A percentile compares a stretch with the other conserved stretches of the same genome.
These are phyloP conservation scores for Termitomyces sp. DNA, from an alignment of 768 basidiomycete species.

Conservation along the genomic window DNA sequence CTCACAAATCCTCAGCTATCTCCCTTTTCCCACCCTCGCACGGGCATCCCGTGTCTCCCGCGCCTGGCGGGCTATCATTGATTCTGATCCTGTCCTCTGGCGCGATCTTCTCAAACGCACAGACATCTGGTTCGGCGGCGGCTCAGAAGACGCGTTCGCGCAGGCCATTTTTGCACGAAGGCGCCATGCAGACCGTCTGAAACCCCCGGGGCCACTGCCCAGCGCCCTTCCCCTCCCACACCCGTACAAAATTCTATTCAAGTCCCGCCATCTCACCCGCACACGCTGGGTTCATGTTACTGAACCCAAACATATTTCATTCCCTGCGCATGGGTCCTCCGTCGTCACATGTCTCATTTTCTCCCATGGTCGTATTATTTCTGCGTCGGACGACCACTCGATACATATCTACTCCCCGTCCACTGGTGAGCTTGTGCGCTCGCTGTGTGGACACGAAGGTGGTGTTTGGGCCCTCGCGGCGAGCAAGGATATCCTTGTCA, in stretches of 20 bases:
- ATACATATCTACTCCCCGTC: conserved; percentile 92
- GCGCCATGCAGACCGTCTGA: conserved; percentile 32
- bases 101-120: conserved; percentile 78
- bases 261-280: conserved; percentile 78
- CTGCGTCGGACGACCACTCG: conserved; percentile 94
- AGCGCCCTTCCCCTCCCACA: conserved; percentile 66
- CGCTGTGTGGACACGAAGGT: conserved; percentile 89
- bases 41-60: conserved; percentile 86
- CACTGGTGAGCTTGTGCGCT: conserved; percentile 68
- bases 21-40: conserved; percentile 78
- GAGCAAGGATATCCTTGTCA: conserved; percentile 83
- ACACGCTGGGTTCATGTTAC: conserved; percentile 75
- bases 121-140: conserved; percentile 85
- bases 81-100: conserved; percentile 89
- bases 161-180: conserved; percentile 63
- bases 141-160: conserved; percentile 78
- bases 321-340: conserved; percentile 82
- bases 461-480: conserved; percentile 97
- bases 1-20: conserved; percentile 80
- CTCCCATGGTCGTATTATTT: conserved; percentile 92
- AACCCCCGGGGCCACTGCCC: conserved; percentile 18
- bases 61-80: conserved; percentile 88
- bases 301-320: conserved; percentile 71
- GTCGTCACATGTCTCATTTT: conserved; percentile 97
- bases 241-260: conserved; percentile 91